Base-by-base conservation (phyloP, 2,329 filamentous ascomycete genomes). In the Aspergillus nomiae region DNA sequence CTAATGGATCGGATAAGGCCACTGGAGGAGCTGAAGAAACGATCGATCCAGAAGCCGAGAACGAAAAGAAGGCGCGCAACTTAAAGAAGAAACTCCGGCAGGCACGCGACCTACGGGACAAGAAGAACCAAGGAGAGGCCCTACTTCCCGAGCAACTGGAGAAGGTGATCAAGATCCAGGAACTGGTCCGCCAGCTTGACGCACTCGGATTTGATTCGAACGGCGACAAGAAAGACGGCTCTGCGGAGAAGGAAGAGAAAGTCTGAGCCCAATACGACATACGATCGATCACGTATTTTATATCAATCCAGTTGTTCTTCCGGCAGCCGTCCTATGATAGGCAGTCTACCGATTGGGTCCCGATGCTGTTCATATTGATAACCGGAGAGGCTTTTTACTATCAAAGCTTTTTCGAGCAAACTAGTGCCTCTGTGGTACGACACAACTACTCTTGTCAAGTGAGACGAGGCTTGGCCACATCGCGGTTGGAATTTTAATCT, bases 141-240 rank as follows among this genome's bases (percentile, higher is more conserved):
- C 80, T 99, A 64, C 83, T 98, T 30, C 94, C 94, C 0, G 95
- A 99, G 81, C 95, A 99, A 81, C 90, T 98, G 67, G 93, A 94
- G 70, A 99, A 99, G 82, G 92, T 99, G 60, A 96, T 97, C 77
- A 96, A 95, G 79, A 97, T 99, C 76, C 92, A 92, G 66, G 95
- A 99, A 81, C 85, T 99, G 57, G 89, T 97, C 62, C 87, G 93
- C 14, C 94, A 98, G 76, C 81, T 99, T 61, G 92, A 96, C 71
- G 85, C 87, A 2, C 83, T 99, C 32, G 94, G 94, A 0, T 92
- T 98, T 66, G 90, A 96, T 76, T 80, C 86, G 1, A 90, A 96
- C 11, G 92, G 90, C 3, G 90, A 94, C 65, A 85, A 83, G 70
- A 85, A 85, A 70, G 73, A 71, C 5, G 67, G 45, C 5, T 19